Conservation (phyloP, 352 stramenopile species). For the Plasmopara halstedii region DNA sequence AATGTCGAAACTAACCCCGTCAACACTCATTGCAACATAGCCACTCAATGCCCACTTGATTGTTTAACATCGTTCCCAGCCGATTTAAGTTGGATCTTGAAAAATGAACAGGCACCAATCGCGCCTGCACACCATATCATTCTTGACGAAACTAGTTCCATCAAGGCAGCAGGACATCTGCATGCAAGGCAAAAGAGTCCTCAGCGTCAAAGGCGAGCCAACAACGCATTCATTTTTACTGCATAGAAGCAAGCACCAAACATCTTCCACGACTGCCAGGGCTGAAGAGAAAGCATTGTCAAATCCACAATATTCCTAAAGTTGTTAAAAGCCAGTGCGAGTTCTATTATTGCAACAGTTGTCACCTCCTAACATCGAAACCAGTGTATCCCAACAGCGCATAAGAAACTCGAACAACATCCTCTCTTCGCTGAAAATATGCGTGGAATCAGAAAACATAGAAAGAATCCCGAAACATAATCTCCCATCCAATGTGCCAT, state of each 20-base stretch:
- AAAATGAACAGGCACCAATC: slow-evolving; percentile 2
- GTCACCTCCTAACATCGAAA: background rate
- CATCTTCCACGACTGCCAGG: slow-evolving; percentile 11
- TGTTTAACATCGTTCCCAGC: too few species aligned
- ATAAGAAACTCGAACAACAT: slow-evolving; percentile 7
- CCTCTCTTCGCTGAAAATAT: too few species aligned
- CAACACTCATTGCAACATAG: slow-evolving; percentile 22
- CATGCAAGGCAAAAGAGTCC: slow-evolving; percentile 9
- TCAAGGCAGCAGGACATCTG: slow-evolving; percentile 2
- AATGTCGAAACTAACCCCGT: slow-evolving; percentile 19
- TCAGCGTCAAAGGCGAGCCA: slow-evolving; percentile 19
- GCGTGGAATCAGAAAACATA: slow-evolving; percentile 18
- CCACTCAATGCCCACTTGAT: slow-evolving; percentile 10
- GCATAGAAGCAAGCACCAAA: slow-evolving; percentile 34
- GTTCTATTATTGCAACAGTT: background rate
- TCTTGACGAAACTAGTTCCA: slow-evolving; percentile 7
- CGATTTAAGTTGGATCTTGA: background rate
- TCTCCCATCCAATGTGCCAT: slow-evolving; percentile 7
- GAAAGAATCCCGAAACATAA: slow-evolving; percentile 21
- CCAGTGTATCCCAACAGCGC: slow-evolving; percentile 2
- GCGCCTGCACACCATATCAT: background rate
- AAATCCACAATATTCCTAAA: background rate
- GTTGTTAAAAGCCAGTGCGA: slow-evolving; percentile 1
- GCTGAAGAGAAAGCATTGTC: background rate
- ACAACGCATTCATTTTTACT: slow-evolving; percentile 26